These are phyloP conservation scores for Rhizophora mangle DNA, from an alignment of 345 rosid genomes.

Conservation along the genomic window DNA sequence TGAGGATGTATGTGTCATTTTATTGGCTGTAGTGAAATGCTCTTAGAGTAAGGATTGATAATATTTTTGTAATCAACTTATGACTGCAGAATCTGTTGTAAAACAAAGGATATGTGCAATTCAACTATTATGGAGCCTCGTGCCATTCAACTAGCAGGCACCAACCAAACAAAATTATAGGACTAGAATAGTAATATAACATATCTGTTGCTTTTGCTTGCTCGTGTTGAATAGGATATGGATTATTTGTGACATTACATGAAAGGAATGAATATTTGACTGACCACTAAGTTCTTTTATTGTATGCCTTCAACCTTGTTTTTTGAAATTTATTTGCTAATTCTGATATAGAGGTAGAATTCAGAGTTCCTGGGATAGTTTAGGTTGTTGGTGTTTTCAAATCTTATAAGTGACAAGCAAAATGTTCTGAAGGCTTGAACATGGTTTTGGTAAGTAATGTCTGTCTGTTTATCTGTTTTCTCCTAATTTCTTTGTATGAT, in stretches of 20 bases:
- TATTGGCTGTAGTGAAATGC: slow-evolving; percentile 1
- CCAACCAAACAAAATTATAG: background rate
- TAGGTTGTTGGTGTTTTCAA: background rate
- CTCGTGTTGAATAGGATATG: no score
- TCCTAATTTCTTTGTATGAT: slow-evolving; percentile 12
- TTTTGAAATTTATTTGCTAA: background rate
- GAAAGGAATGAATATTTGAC: no score
- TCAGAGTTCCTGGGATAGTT: no score
- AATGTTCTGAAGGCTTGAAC: background rate
- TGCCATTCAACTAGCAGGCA: background rate
- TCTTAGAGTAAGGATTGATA: background rate
- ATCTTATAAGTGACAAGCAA: background rate
- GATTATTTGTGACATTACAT: no score
- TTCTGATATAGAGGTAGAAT: background rate
- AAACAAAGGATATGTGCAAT: background rate
- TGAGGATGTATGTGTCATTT: slow-evolving; percentile 72
- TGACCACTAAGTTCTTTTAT: background rate
- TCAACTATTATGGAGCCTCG: background rate
- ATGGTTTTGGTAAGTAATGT: no score
- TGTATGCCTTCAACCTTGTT: background rate
- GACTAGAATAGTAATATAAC: background rate
- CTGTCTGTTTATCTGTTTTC: slow-evolving; percentile 1
- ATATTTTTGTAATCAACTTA: background rate
- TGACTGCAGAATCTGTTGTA: background rate
- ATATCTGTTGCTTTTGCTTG: background rate